Base-by-base conservation (phyloP, 129 eudicot genomes). In the Lactuca saligna region DNA sequence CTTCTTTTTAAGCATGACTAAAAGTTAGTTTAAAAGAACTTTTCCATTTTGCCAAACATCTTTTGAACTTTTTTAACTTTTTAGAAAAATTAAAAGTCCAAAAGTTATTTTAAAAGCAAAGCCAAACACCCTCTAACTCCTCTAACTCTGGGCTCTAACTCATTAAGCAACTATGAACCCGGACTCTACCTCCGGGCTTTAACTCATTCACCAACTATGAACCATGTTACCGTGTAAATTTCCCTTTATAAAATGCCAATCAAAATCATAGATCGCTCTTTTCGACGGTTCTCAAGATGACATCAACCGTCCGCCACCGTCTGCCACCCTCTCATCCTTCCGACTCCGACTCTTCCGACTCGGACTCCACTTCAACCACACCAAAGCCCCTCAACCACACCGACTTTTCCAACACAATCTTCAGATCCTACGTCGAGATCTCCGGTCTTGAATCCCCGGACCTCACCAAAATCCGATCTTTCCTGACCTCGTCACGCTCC, bases 381-480 rank as follows among this genome's bases (percentile, higher is more conserved):
- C 13, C 78, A 56, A 60, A 62, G 20, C 15, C 72, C 71, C 82
- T 34, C 61, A 90, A 86, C 54, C 89, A 85, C 75, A 66, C 83
- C 37, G 97, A 93, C 61, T 88, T 89, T 70, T 93, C 99, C 58
- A 76, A 80, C 78, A 68, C 99, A 38, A 83, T 93, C 42, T 93
- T 93, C 90, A 75, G 80, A 79, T 83, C 99, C 17, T 93, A 89
- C 80, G 80, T 81, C 57, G 83, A 85, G 34, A 78, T 80, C 84
- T 63, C 82, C 74, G 77, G 79, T 44, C 81, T 64, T 6, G 65
- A 81, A 1, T 70, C 85, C 20, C 78, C 80, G 0, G 92, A 87
- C 63, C 90, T 93, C 77, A 39, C 80, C 50, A 93, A 93, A 69
- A 89, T 93, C 93, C 99, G 84, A 74, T 84, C 97, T 31, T 93